These are phyloP conservation scores for Fusarium tjaetaba DNA, from an alignment of 2,329 filamentous ascomycete genomes.

Conservation along the genomic window DNA sequence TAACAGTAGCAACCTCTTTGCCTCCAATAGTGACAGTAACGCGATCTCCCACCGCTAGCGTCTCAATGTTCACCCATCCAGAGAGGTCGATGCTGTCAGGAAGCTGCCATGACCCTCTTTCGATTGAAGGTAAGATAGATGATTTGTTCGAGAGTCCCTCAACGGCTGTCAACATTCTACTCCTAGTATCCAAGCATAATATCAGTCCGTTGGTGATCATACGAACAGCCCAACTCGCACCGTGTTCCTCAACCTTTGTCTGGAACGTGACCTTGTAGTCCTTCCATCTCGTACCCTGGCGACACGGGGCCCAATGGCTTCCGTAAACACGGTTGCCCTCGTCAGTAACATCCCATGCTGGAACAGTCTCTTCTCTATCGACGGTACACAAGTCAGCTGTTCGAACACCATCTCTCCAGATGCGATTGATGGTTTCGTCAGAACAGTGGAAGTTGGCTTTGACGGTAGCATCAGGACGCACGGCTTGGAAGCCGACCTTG, in stretches of 20 bases:
- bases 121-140: background rate
- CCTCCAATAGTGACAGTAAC: background rate
- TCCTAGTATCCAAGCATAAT: background rate
- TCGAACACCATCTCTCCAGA: slow-evolving; percentile 5
- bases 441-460: background rate
- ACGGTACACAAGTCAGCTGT: background rate
- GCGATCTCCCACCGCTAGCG: rapidly evolving
- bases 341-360: background rate
- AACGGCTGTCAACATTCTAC: background rate
- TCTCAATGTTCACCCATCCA: background rate
- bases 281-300: slow-evolving; percentile 1
- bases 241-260: background rate
- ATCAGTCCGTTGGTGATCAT: background rate
- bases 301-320: slow-evolving; percentile 6
- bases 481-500: background rate
- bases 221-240: background rate
- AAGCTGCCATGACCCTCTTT: background rate
- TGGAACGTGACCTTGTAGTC: background rate
- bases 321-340: background rate
- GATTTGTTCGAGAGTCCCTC: slow-evolving; percentile 3
- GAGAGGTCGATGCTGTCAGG: rapidly evolving
- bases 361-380: background rate
- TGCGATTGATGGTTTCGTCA: background rate
- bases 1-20: background rate
- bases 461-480: background rate